Percentiles rank a stretch among this genome's conserved stretches.
phyloP scores from a whole-genome alignment of 169 alveolate species.

The Plasmodium knowlesi region DNA sequence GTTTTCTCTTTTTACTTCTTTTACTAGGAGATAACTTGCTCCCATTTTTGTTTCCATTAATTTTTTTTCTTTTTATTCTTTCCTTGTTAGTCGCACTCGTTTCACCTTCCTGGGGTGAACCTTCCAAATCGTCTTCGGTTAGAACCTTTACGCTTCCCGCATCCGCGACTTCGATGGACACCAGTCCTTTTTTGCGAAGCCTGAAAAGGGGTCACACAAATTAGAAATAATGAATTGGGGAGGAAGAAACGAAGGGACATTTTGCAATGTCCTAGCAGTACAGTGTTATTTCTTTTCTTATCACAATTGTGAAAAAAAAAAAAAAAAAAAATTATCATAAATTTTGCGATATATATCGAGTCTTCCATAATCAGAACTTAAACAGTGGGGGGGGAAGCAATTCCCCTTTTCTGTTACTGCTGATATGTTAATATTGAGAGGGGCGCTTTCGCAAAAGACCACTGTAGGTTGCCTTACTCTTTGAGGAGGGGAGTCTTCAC shows the following conservation, averaged over 20 bases:
- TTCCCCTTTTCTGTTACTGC: background rate
- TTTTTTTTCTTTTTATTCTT: background rate
- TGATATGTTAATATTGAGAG: background rate
- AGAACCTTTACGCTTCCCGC: slow-evolving; percentile 15
- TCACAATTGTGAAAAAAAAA: background rate
- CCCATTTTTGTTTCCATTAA: background rate
- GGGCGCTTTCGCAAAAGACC: background rate
- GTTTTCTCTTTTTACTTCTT: background rate
- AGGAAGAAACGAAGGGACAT: background rate
- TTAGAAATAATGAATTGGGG: background rate
- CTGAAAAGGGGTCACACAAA: slow-evolving; percentile 3
- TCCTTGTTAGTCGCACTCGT: background rate
- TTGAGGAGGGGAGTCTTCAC: slow-evolving; percentile 35
- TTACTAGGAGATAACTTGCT: background rate
- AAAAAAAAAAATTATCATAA: slow-evolving; percentile 3
- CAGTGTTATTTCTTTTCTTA: background rate
- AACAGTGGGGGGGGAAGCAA: background rate
- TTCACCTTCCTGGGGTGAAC: background rate
- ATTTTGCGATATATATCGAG: background rate
- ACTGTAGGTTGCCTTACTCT: background rate
- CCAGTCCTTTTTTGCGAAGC: slow-evolving; percentile 47
- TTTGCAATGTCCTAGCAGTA: background rate
- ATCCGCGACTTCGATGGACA: slow-evolving; percentile 44
- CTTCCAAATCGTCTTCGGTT: slow-evolving; percentile 9
- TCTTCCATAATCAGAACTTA: background rate